Evolutionary conservation across 2,329 filamentous ascomycete genomes (phyloP).

Genomic region (Dothideomycetes sp.): DNA sequence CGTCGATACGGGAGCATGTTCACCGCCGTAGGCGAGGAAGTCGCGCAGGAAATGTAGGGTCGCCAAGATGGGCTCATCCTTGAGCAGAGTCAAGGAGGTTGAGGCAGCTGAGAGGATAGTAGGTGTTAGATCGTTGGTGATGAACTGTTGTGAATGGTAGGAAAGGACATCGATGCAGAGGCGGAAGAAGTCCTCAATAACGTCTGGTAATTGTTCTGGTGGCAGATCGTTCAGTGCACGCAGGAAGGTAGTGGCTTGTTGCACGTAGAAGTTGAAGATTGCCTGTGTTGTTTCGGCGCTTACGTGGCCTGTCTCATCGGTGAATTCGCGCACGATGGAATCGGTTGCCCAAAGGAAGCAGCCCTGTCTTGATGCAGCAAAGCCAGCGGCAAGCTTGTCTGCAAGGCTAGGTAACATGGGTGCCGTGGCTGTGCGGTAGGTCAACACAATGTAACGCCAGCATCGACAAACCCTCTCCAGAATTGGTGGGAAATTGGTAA

Average conservation of each 20-base stretch:
- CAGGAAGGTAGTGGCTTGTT: constrained; percentile 82
- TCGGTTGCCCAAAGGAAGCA: constrained; percentile 99
- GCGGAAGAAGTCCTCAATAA: constrained; percentile 95
- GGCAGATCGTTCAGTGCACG: constrained; percentile 80
- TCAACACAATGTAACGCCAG: constrained; percentile 96
- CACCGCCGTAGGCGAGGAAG: constrained; percentile 76
- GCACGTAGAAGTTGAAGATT: constrained; percentile 91
- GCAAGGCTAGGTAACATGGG: constrained; percentile 78
- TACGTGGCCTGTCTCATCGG: constrained; percentile 77
- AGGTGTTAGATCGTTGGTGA: constrained; percentile 67
- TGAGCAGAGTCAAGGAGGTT: constrained; percentile 77
- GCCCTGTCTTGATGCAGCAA: constrained; percentile 76
- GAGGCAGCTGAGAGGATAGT: constrained; percentile 82
- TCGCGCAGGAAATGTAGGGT: constrained; percentile 90
- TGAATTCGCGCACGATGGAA: constrained; percentile 90
- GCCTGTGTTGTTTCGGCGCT: constrained; percentile 71
- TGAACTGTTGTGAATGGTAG: constrained; percentile 79
- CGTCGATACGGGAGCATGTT: constrained; percentile 51
- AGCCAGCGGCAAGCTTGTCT: constrained; percentile 77
- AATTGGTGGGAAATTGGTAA: constrained; percentile 76
- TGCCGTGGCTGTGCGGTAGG: constrained; percentile 80
- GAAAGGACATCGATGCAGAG: constrained; percentile 83
- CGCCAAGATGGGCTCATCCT: constrained; percentile 82
- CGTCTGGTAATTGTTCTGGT: constrained; percentile 64
- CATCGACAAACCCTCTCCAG: constrained; percentile 89